Evolutionary conservation across 2,329 filamentous ascomycete species (phyloP).

Genomic region (Fusarium pseudograminearum): DNA sequence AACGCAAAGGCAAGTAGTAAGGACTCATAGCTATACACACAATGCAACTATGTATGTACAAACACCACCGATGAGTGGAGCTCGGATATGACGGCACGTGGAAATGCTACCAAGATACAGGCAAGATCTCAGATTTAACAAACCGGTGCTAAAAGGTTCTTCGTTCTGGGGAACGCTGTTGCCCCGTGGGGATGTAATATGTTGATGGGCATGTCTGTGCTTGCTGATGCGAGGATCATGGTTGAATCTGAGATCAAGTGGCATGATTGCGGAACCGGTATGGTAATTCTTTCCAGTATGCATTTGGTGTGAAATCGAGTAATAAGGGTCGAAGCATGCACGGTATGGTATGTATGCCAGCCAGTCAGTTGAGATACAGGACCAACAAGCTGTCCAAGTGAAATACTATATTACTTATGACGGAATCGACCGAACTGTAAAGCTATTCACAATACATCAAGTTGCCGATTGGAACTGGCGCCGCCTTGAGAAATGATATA

Average conservation of each 20-base stretch:
- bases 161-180: background rate
- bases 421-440: background rate
- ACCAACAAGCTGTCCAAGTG: background rate
- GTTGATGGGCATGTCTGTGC: constrained; percentile 16
- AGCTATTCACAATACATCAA: background rate
- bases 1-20: background rate
- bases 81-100: background rate
- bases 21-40: background rate
- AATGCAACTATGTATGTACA: background rate
- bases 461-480: too few relatives aligned
- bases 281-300: too few relatives aligned
- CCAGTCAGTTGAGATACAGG: too few relatives aligned
- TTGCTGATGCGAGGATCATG: constrained; percentile 22
- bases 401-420: background rate
- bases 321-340: too few relatives aligned
- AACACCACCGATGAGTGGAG: constrained; percentile 3
- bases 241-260: constrained; percentile 15
- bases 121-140: constrained; percentile 1
- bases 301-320: background rate
- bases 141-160: background rate
- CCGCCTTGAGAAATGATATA: too few relatives aligned
- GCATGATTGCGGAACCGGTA: constrained; percentile 25
- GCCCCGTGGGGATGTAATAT: constrained; percentile 42
- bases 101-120: background rate
- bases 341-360: too few relatives aligned